These are phyloP conservation scores for Cercospora sp. DNA, from an alignment of 2,329 filamentous ascomycete species.

Conservation along the genomic window DNA sequence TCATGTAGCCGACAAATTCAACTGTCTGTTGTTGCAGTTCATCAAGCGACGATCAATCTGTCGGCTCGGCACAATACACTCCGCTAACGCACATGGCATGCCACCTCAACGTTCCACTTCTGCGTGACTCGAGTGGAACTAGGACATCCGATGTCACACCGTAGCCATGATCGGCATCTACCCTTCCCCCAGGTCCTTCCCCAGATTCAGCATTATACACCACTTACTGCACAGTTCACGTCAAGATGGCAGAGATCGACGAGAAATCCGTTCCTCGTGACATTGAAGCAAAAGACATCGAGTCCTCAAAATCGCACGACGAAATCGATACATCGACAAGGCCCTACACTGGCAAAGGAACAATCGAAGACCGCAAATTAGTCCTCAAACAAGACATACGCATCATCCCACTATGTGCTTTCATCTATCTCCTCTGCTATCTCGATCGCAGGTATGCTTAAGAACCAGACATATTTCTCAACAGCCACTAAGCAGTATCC, in stretches of 20 bases:
- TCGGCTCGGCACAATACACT: constrained; percentile 2
- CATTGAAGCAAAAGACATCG: neutral
- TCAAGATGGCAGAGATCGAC: neutral
- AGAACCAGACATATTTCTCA: neutral
- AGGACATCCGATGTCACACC: neutral
- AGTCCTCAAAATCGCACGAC: neutral
- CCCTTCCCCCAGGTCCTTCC: neutral
- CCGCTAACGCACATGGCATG: neutral
- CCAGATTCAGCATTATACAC: neutral
- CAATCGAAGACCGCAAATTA: constrained; percentile 18
- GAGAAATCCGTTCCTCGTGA: neutral
- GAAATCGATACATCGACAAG: neutral
- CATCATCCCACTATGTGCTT: constrained; percentile 63
- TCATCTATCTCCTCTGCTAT: constrained; percentile 67
- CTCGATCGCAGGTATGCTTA: constrained; percentile 49
- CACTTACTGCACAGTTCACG: neutral
- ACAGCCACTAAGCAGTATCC: neutral
- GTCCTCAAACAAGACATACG: constrained; percentile 55
- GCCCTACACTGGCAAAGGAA: constrained; percentile 9
- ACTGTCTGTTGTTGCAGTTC: neutral
- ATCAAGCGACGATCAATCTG: neutral
- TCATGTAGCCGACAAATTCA: neutral
- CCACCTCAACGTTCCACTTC: neutral
- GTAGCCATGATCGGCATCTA: neutral
- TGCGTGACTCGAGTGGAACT: neutral